These are phyloP conservation scores for Myriosclerotinia curreyana DNA, from an alignment of 2,329 filamentous ascomycete genomes.

Conservation along the genomic window DNA sequence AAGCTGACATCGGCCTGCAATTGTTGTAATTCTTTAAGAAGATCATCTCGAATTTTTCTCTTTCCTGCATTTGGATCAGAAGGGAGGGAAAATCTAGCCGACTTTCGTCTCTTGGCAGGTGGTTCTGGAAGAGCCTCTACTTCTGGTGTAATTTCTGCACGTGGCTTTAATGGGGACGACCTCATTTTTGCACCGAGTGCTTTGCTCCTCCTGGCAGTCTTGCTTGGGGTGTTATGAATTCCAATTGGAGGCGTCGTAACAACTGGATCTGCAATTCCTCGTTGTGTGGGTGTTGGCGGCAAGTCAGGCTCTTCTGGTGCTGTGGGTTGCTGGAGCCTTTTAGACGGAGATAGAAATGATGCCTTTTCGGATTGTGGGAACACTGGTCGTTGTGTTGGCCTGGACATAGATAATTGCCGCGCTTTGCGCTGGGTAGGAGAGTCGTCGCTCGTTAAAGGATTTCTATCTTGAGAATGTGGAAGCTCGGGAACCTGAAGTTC, in stretches of 20 bases:
- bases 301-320: conserved; percentile 58
- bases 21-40: conserved; percentile 54
- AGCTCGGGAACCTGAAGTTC: background rate
- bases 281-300: conserved; percentile 54
- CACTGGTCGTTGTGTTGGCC: conserved; percentile 6
- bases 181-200: conserved; percentile 33
- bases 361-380: background rate
- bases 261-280: conserved; percentile 50
- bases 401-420: conserved; percentile 17
- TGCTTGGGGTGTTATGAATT: conserved; percentile 59
- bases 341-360: background rate
- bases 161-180: conserved; percentile 39
- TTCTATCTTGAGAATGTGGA: conserved; percentile 2
- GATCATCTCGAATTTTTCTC: conserved; percentile 50
- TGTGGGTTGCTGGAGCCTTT: conserved; percentile 2
- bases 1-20: conserved; percentile 58
- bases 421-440: conserved; percentile 19
- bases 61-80: conserved; percentile 45
- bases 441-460: conserved; percentile 18
- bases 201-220: conserved; percentile 45
- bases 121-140: conserved; percentile 6
- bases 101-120: conserved; percentile 31
- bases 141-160: conserved; percentile 23
- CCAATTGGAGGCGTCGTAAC: conserved; percentile 55
- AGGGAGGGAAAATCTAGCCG: conserved; percentile 33